Conservation (phyloP, 2,329 filamentous ascomycete species). For the Mollisiaceae sp. region DNA sequence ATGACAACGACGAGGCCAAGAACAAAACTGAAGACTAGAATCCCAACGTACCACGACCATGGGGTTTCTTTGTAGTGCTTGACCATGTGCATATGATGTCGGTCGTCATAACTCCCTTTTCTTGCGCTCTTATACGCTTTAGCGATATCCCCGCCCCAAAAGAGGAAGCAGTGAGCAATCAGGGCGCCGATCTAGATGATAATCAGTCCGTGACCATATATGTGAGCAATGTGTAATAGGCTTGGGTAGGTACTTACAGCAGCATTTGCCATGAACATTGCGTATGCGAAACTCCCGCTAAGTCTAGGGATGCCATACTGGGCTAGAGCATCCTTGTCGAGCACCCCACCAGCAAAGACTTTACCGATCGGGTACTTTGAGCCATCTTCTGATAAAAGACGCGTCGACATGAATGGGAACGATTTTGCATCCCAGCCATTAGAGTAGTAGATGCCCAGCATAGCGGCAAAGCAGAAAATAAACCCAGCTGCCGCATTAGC, state of each 20-base stretch:
- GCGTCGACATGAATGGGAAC: conserved; percentile 51
- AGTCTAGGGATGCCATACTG: conserved; percentile 53
- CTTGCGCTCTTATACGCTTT: conserved; percentile 53
- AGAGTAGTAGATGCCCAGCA: conserved; percentile 52
- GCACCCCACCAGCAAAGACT: conserved; percentile 47
- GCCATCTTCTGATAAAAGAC: conserved; percentile 46
- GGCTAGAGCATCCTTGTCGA: conserved; percentile 49
- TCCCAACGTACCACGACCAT: conserved; percentile 48
- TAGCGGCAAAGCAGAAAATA: conserved; percentile 54
- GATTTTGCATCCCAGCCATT: conserved; percentile 48
- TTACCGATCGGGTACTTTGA: conserved; percentile 51
- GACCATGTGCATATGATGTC: conserved; percentile 53
- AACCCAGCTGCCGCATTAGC: conserved; percentile 52
- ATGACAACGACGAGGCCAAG: conserved; percentile 49
- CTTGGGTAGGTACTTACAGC: conserved; percentile 51
- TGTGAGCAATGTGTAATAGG: background rate
- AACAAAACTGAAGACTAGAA: conserved; percentile 44
- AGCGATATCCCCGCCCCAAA: conserved; percentile 60
- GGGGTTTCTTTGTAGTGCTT: conserved; percentile 53
- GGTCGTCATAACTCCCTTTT: conserved; percentile 51
- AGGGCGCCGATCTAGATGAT: conserved; percentile 57
- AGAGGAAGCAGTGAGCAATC: conserved; percentile 56
- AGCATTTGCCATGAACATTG: conserved; percentile 62
- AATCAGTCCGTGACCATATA: conserved; percentile 12
- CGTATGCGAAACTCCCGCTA: conserved; percentile 55